These are phyloP conservation scores for Globisporangium radiosum DNA, from an alignment of 352 stramenopile genomes.

Conservation along the genomic window DNA sequence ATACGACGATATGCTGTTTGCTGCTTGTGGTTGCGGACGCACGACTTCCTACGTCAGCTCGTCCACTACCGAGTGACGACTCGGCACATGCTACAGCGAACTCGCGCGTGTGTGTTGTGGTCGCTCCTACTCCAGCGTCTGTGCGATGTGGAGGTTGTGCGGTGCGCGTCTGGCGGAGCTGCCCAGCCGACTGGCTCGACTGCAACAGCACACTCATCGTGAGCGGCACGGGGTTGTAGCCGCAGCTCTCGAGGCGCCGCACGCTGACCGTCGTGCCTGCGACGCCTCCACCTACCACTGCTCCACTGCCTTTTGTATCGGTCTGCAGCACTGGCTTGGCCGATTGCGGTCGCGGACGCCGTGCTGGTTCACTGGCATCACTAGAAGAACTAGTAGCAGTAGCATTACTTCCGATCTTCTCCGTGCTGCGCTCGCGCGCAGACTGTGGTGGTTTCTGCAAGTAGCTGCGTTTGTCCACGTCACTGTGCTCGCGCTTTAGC, in stretches of 20 bases:
- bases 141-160: too few relatives aligned
- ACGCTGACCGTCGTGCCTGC: conserved; percentile 22
- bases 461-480: not conserved
- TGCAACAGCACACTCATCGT: conserved; percentile 7
- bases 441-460: conserved; percentile 16
- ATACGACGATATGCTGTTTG: conserved; percentile 27
- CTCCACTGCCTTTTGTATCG: not conserved
- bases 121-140: too few relatives aligned
- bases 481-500: not conserved
- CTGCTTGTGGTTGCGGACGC: not conserved
- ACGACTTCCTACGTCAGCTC: too few relatives aligned
- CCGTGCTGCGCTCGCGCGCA: conserved; percentile 8
- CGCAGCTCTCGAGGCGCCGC: conserved; percentile 23
- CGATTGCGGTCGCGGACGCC: conserved; percentile 30
- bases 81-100: too few relatives aligned
- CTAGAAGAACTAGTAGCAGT: not conserved
- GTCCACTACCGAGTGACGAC: too few relatives aligned
- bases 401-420: not conserved
- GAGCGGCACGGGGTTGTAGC: conserved; percentile 23
- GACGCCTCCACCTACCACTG: conserved; percentile 3
- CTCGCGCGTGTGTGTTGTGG: too few relatives aligned
- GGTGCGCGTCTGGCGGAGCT: conserved; percentile 1
- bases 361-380: not conserved
- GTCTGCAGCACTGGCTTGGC: conserved; percentile 37
- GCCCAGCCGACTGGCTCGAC: conserved; percentile 18